These are phyloP conservation scores for Clonostachys chloroleuca DNA, from an alignment of 2,329 filamentous ascomycete genomes.

Conservation along the genomic window DNA sequence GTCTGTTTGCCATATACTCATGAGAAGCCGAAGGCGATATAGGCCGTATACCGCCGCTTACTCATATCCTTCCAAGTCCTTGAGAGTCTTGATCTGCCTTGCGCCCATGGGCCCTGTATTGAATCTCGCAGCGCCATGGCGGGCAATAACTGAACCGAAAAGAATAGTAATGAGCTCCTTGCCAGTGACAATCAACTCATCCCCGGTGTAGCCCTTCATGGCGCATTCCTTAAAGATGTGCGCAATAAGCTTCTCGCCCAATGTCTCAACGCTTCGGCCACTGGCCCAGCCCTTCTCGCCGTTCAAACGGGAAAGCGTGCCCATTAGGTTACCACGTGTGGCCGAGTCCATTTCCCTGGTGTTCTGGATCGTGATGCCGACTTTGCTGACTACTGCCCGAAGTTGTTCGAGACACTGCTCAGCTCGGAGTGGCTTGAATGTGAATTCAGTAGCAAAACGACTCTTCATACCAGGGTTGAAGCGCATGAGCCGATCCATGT, in stretches of 20 bases:
- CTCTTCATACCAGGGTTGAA: conserved; percentile 59
- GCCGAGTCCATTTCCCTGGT: conserved; percentile 12
- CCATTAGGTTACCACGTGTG: conserved; percentile 16
- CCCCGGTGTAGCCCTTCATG: conserved; percentile 20
- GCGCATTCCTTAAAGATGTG: conserved; percentile 25
- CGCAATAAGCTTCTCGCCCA: conserved; percentile 47
- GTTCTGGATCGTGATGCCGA: conserved; percentile 19
- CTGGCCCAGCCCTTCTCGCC: conserved; percentile 52
- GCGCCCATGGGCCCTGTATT: conserved; percentile 16
- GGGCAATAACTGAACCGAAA: conserved; percentile 15
- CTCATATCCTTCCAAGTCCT: conserved; percentile 20
- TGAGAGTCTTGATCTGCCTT: conserved; percentile 21
- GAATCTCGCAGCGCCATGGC: conserved; percentile 10
- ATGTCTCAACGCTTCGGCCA: conserved; percentile 53
- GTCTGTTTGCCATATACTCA: no score
- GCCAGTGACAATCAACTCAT: conserved; percentile 15
- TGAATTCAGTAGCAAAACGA: conserved; percentile 56
- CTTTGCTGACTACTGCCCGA: conserved; percentile 18
- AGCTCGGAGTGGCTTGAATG: conserved; percentile 44
- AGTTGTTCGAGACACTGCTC: conserved; percentile 43
- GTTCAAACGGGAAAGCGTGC: conserved; percentile 34
- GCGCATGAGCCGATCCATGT: conserved; percentile 59
- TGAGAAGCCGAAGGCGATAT: no score
- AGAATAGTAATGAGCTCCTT: conserved; percentile 20
- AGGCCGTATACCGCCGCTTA: conserved; percentile 1